Percentiles rank a stretch among this genome's conserved stretches.
These are phyloP conservation scores for Dendrobium officinale DNA, from an alignment of 106 monocot genomes.

Conservation along the genomic window DNA sequence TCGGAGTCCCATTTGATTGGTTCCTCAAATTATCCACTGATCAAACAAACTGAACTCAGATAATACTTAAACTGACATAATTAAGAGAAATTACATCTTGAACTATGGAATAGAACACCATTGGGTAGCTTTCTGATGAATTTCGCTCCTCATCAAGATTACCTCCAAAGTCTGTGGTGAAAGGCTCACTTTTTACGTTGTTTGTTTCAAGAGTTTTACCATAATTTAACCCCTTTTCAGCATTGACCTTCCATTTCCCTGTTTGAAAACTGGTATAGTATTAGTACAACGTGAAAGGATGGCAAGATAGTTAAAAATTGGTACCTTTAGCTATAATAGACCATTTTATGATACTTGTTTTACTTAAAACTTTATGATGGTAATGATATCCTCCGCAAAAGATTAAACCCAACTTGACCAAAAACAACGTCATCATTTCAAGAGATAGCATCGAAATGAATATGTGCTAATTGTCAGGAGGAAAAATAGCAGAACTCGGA, in stretches of 20 bases:
- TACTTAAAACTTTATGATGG: not conserved
- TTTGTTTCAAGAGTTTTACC: not conserved
- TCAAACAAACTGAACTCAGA: not conserved
- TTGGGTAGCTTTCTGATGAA: not conserved
- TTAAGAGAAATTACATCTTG: not conserved
- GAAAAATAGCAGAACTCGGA: not conserved
- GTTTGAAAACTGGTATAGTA: not conserved
- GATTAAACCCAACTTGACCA: not conserved
- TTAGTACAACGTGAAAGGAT: not conserved
- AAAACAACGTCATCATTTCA: too few relatives aligned
- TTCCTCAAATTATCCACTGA: not conserved
- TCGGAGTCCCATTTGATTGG: not conserved
- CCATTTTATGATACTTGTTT: not conserved
- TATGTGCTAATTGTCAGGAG: too few relatives aligned
- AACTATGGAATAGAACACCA: not conserved
- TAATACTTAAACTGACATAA: not conserved
- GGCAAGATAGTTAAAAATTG: not conserved
- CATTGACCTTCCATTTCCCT: slow-evolving; percentile 2
- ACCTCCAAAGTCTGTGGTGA: not conserved
- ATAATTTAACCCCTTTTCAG: not conserved
- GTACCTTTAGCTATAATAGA: not conserved
- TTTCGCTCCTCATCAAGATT: not conserved
- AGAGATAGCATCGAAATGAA: too few relatives aligned
- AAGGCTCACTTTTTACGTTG: not conserved
- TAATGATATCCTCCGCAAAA: not conserved